Evolutionary conservation across 768 basidiomycete genomes (phyloP).

Genomic region (Leccinum disarticulatum): DNA sequence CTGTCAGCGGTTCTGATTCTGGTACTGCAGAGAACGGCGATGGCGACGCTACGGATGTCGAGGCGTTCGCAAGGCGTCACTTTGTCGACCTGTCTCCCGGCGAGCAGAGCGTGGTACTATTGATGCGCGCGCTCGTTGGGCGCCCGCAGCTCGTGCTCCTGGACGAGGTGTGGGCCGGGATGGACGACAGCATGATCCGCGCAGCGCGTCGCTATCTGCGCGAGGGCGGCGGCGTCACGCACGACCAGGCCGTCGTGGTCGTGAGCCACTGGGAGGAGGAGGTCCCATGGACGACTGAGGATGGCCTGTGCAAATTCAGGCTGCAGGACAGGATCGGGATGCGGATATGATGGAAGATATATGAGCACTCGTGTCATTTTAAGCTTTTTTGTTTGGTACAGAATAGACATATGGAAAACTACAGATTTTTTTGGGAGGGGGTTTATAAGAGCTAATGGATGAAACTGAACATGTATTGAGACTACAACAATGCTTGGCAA

Average conservation of each 20-base stretch:
- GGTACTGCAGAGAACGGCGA: not conserved
- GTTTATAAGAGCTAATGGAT: not conserved
- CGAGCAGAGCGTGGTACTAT: constrained; percentile 77
- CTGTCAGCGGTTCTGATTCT: not conserved
- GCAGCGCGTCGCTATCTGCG: constrained; percentile 65
- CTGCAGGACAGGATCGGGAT: constrained; percentile 37
- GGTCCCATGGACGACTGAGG: constrained; percentile 72
- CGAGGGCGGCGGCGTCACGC: constrained; percentile 46
- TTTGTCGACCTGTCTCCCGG: constrained; percentile 71
- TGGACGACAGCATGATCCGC: constrained; percentile 77
- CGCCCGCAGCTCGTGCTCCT: constrained; percentile 73
- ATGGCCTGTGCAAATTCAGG: constrained; percentile 45
- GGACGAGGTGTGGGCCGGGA: constrained; percentile 93
- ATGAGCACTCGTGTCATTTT: not conserved
- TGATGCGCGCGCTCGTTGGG: constrained; percentile 84
- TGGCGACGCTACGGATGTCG: constrained; percentile 17
- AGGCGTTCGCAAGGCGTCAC: constrained; percentile 43
- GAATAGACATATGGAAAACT: not conserved
- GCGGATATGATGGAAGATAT: constrained; percentile 1
- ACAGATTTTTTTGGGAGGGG: not conserved
- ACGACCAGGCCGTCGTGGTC: constrained; percentile 75
- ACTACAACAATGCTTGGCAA: not conserved
- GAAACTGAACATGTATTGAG: not conserved
- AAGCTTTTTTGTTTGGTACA: not conserved
- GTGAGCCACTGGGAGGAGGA: constrained; percentile 93